phyloP scores from a whole-genome alignment of 176 grass and related monocot species.

The Oryza longistaminata region DNA sequence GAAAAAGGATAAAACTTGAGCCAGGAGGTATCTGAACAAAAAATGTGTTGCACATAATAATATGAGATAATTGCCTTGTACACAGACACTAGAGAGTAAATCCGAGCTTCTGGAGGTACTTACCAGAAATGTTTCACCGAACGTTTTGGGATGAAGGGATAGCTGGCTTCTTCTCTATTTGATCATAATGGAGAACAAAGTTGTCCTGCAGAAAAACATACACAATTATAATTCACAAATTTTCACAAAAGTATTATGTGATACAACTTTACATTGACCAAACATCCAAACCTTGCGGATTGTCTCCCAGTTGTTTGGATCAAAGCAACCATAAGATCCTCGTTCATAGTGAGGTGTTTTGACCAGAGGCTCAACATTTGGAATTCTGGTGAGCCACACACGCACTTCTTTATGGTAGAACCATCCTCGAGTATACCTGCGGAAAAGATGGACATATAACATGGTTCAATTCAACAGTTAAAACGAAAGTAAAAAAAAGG shows the following conservation, averaged over 20 bases:
- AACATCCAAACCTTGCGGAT: conserved; percentile 82
- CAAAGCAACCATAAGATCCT: conserved; percentile 82
- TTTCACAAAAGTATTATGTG: neutral
- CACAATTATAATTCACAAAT: conserved; percentile 5
- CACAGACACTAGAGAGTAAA: neutral
- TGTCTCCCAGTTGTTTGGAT: conserved; percentile 80
- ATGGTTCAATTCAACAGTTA: conserved; percentile 22
- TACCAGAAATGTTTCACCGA: conserved; percentile 61
- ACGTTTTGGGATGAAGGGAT: conserved; percentile 51
- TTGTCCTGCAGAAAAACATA: conserved; percentile 64
- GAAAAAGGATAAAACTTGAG: conserved; percentile 27
- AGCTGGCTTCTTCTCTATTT: conserved; percentile 72
- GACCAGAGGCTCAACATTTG: conserved; percentile 69
- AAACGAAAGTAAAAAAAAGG: neutral
- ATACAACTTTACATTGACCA: conserved; percentile 19
- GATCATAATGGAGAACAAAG: conserved; percentile 83
- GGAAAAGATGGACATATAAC: neutral
- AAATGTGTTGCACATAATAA: conserved; percentile 22
- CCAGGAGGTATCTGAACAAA: conserved; percentile 31
- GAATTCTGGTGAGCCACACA: conserved; percentile 66
- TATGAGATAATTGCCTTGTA: neutral
- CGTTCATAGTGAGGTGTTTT: conserved; percentile 78
- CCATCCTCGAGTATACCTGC: conserved; percentile 83
- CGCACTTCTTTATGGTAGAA: conserved; percentile 88
- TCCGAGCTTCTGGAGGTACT: conserved; percentile 16